Evolutionary conservation across 2,329 filamentous ascomycete species (phyloP).

Genomic region (Myotisia sp.): DNA sequence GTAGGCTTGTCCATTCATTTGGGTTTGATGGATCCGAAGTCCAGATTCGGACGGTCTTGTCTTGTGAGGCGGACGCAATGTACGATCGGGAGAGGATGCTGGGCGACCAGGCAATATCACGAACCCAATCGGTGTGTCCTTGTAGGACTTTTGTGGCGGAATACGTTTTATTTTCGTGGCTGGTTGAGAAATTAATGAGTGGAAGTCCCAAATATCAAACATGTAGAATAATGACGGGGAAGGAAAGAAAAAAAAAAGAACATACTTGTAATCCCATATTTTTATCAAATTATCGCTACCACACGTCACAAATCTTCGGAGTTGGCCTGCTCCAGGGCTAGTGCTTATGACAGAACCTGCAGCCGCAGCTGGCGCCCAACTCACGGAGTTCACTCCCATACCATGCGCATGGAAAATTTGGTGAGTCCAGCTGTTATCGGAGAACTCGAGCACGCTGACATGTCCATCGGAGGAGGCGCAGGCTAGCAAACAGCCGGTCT

Average conservation of each 20-base stretch:
- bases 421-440: slow-evolving; percentile 85
- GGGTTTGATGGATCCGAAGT: slow-evolving; percentile 56
- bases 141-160: slow-evolving; percentile 43
- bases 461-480: slow-evolving; percentile 89
- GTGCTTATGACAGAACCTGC: slow-evolving; percentile 76
- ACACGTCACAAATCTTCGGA: slow-evolving; percentile 81
- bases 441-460: slow-evolving; percentile 90
- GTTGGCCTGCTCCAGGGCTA: slow-evolving; percentile 45
- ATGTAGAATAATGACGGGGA: not conserved
- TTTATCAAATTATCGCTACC: slow-evolving; percentile 88
- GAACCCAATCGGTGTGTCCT: slow-evolving; percentile 91
- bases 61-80: slow-evolving; percentile 88
- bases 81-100: slow-evolving; percentile 92
- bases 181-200: slow-evolving; percentile 14
- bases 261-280: slow-evolving; percentile 70
- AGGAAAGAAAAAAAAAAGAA: slow-evolving; percentile 8
- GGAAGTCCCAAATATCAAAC: too few species aligned
- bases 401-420: slow-evolving; percentile 83
- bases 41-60: slow-evolving; percentile 97
- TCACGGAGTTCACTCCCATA: slow-evolving; percentile 87
- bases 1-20: slow-evolving; percentile 70
- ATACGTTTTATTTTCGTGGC: slow-evolving; percentile 40
- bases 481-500: slow-evolving; percentile 84
- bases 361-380: slow-evolving; percentile 76
- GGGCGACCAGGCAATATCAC: slow-evolving; percentile 93